These are phyloP conservation scores for Penicillium vulpinum DNA, from an alignment of 2,329 filamentous ascomycete genomes.

Conservation along the genomic window DNA sequence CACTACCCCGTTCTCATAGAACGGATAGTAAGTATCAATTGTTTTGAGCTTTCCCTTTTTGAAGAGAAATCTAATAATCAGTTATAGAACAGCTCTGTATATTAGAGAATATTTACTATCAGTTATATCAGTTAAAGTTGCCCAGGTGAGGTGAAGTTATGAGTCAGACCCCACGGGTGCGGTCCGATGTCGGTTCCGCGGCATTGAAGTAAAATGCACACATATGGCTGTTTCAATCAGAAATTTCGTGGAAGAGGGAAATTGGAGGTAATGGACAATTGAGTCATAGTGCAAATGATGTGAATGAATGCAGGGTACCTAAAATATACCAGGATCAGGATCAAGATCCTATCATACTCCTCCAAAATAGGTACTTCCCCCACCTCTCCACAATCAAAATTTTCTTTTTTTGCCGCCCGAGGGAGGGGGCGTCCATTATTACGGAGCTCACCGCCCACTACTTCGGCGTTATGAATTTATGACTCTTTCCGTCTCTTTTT, in stretches of 20 bases:
- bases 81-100: not conserved
- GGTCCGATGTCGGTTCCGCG: conserved; percentile 8
- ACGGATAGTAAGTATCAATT: not conserved
- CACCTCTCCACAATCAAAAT: conserved; percentile 21
- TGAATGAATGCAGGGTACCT: too few species aligned
- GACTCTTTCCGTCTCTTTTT: conserved; percentile 34
- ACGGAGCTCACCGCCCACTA: conserved; percentile 33
- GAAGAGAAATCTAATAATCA: not conserved
- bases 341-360: not conserved
- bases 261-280: not conserved
- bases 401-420: conserved; percentile 33
- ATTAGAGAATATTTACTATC: not conserved
- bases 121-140: not conserved
- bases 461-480: conserved; percentile 28
- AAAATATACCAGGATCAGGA: not conserved
- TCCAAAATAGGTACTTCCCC: not conserved
- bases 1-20: not conserved
- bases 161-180: conserved; percentile 6
- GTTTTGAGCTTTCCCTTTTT: too few species aligned
- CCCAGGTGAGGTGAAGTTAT: not conserved
- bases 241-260: not conserved
- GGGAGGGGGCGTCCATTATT: conserved; percentile 17
- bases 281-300: not conserved
- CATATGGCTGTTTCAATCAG: not conserved
- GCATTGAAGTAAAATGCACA: not conserved